Conservation (phyloP, 495 filamentous ascomycete species). For the Annulohypoxylon moriforme region DNA sequence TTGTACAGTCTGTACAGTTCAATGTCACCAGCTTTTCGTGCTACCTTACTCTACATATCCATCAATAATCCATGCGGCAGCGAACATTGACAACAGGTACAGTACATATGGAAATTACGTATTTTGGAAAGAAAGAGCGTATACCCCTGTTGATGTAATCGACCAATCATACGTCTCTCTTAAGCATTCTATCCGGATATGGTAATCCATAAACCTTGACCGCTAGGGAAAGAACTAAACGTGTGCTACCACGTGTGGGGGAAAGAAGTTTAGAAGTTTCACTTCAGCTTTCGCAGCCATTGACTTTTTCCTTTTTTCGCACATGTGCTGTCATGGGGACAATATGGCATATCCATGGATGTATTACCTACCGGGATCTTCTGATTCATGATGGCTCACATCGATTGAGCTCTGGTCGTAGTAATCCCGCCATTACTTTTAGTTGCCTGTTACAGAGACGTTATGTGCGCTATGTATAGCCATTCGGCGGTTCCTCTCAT, state of each 20-base stretch:
- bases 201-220: constrained; percentile 32
- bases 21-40: not conserved
- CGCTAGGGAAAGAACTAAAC: constrained; percentile 9
- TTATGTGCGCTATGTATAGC: not conserved
- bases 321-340: not conserved
- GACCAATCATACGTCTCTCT: constrained; percentile 18
- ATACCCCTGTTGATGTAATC: constrained; percentile 13
- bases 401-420: constrained; percentile 2
- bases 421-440: constrained; percentile 19
- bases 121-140: constrained; percentile 19
- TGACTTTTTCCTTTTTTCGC: constrained; percentile 12
- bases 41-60: not conserved
- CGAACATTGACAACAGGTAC: constrained; percentile 9
- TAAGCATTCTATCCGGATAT: constrained; percentile 28
- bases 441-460: constrained; percentile 13
- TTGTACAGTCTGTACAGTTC: not conserved
- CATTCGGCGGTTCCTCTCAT: not conserved
- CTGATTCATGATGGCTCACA: constrained; percentile 1
- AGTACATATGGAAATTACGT: constrained; percentile 22
- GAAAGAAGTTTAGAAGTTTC: not conserved
- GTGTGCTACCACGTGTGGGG: constrained; percentile 36
- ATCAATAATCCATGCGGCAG: too few species aligned
- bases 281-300: constrained; percentile 9
- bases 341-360: too few species aligned
- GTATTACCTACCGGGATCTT: constrained; percentile 17